These are phyloP conservation scores for Sordariomycetes sp. DNA, from an alignment of 2,329 filamentous ascomycete genomes.

Conservation along the genomic window DNA sequence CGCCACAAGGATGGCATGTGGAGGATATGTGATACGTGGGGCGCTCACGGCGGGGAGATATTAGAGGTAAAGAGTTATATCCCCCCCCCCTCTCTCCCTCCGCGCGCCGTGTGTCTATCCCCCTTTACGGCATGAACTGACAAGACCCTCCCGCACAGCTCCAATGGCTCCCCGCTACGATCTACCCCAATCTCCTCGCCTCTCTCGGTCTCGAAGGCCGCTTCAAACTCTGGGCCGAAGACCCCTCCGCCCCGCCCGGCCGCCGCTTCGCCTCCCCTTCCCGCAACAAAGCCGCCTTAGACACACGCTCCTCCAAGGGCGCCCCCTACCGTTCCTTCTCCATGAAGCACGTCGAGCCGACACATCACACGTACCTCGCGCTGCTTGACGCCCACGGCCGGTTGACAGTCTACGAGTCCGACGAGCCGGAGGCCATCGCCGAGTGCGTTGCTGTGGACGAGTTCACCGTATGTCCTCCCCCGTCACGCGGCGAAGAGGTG, in stretches of 20 bases:
- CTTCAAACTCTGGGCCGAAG: slow-evolving; percentile 89
- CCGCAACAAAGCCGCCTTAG: slow-evolving; percentile 36
- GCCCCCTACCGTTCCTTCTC: slow-evolving; percentile 73
- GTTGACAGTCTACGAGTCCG: slow-evolving; percentile 73
- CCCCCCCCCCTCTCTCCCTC: slow-evolving; percentile 1
- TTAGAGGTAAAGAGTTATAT: slow-evolving; percentile 53
- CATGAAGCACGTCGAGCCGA: slow-evolving; percentile 72
- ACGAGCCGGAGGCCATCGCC: slow-evolving; percentile 69
- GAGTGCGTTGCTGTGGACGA: slow-evolving; percentile 69
- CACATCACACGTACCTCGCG: slow-evolving; percentile 73
- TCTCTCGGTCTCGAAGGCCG: slow-evolving; percentile 80
- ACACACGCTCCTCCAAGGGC: slow-evolving; percentile 42
- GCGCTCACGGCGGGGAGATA: slow-evolving; percentile 82
- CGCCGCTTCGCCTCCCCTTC: slow-evolving; percentile 66
- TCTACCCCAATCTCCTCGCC: slow-evolving; percentile 75
- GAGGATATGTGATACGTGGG: slow-evolving; percentile 79
- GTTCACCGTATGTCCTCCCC: slow-evolving; percentile 61
- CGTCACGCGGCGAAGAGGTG: slow-evolving; percentile 72
- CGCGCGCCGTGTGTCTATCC: neutral
- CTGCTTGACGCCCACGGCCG: slow-evolving; percentile 75
- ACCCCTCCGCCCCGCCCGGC: slow-evolving; percentile 69
- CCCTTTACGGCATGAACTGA: neutral
- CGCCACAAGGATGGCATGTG: slow-evolving; percentile 67
- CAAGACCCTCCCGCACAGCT: slow-evolving; percentile 41
- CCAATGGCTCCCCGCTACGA: slow-evolving; percentile 85